Evolutionary conservation across 140 eudicot species (phyloP).

Genomic region (Bidens hawaiensis): DNA sequence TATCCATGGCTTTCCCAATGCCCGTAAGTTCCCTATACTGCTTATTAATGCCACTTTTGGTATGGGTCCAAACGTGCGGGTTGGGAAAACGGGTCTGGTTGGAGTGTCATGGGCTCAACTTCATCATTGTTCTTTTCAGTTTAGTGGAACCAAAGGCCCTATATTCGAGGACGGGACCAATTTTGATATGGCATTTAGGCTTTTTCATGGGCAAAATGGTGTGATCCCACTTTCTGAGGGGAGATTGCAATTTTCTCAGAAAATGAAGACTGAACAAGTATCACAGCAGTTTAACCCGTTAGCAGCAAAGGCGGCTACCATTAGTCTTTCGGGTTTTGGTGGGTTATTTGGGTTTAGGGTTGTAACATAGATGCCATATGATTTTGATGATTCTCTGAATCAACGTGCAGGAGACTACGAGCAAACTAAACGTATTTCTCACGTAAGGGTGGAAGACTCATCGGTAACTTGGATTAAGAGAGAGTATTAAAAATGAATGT

Average conservation of each 20-base stretch:
- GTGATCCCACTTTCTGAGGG: constrained; percentile 86
- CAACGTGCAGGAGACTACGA: too few species aligned
- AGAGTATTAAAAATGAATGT: too few species aligned
- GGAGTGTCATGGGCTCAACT: background rate
- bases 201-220: constrained; percentile 87
- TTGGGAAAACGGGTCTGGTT: too few species aligned
- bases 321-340: constrained; percentile 79
- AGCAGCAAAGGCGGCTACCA: constrained; percentile 97
- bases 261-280: constrained; percentile 34
- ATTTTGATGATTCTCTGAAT: too few species aligned
- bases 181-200: constrained; percentile 86
- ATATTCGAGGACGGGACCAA: constrained; percentile 95
- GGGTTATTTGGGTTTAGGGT: constrained; percentile 78
- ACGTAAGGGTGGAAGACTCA: too few species aligned
- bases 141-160: constrained; percentile 75
- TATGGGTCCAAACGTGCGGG: background rate
- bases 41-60: background rate
- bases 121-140: constrained; percentile 32
- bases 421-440: too few species aligned
- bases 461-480: too few species aligned
- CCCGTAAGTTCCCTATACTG: constrained; percentile 58
- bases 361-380: too few species aligned
- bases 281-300: constrained; percentile 82
- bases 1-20: constrained; percentile 52
- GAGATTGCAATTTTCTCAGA: constrained; percentile 36